A percentile compares a stretch with the other conserved stretches of the same genome.
phyloP scores from a whole-genome alignment of 164 flowering plant genomes.

The Nymphaea thermarum region DNA sequence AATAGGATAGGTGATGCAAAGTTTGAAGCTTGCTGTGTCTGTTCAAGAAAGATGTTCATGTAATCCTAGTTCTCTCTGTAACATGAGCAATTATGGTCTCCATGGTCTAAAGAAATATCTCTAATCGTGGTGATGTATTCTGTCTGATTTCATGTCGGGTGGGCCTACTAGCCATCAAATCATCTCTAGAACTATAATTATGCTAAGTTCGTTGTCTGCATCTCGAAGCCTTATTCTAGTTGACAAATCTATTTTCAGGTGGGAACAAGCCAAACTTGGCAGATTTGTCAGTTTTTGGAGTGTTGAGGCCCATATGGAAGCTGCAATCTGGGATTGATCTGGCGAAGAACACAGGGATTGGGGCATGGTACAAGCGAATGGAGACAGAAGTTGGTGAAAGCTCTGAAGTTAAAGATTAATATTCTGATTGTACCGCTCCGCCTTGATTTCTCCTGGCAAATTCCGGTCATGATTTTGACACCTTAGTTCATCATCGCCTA shows the following conservation, averaged over 20 bases:
- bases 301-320: conserved; percentile 37
- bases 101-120: too few relatives aligned
- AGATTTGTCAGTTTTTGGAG: conserved; percentile 43
- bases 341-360: conserved; percentile 37
- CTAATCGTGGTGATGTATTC: too few relatives aligned
- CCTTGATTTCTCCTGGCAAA: background rate
- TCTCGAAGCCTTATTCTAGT: background rate
- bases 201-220: background rate
- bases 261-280: conserved; percentile 37
- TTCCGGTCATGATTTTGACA: background rate
- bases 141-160: too few relatives aligned
- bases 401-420: conserved; percentile 22
- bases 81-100: too few relatives aligned
- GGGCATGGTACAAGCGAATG: conserved; percentile 39
- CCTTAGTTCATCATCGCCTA: too few relatives aligned
- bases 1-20: too few relatives aligned
- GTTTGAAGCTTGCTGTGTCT: too few relatives aligned
- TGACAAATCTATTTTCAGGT: conserved; percentile 13
- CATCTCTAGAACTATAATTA: too few relatives aligned
- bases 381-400: conserved; percentile 36
- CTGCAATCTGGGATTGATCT: conserved; percentile 36
- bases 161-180: too few relatives aligned
- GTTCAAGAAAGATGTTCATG: too few relatives aligned
- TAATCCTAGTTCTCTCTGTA: too few relatives aligned
- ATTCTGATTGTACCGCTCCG: background rate